Evolutionary conservation across 257 asterid genomes (phyloP).

Genomic region (Ilex aquifolium): DNA sequence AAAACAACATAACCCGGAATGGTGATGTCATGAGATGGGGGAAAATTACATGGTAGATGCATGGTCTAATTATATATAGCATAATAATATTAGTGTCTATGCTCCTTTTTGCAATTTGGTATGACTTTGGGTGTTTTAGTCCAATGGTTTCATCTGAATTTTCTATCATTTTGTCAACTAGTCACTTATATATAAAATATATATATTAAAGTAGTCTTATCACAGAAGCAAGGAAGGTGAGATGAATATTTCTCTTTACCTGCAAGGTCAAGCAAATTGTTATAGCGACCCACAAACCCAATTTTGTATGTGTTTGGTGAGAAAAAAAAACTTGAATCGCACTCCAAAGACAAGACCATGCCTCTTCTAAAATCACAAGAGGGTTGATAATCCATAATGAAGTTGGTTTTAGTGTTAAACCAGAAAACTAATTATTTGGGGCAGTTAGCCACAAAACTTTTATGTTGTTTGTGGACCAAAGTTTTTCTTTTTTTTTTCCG

Average conservation of each 20-base stretch:
- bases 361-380: too few species aligned
- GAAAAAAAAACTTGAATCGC: neutral
- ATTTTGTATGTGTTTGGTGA: neutral
- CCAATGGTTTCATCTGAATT: neutral
- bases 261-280: neutral
- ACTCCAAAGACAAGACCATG: neutral
- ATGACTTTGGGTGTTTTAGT: too few species aligned
- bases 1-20: too few species aligned
- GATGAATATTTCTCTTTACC: neutral
- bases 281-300: neutral
- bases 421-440: too few species aligned
- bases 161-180: neutral
- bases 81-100: neutral
- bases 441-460: too few species aligned
- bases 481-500: too few species aligned
- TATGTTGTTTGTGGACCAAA: too few species aligned
- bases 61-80: neutral
- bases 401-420: too few species aligned
- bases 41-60: too few species aligned
- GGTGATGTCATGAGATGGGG: too few species aligned
- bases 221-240: neutral
- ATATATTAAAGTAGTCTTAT: neutral
- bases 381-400: too few species aligned
- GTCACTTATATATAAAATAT: neutral
- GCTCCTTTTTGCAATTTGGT: neutral